These are phyloP conservation scores for Flaveria brownii DNA, from an alignment of 129 eudicot genomes.

Conservation along the genomic window DNA sequence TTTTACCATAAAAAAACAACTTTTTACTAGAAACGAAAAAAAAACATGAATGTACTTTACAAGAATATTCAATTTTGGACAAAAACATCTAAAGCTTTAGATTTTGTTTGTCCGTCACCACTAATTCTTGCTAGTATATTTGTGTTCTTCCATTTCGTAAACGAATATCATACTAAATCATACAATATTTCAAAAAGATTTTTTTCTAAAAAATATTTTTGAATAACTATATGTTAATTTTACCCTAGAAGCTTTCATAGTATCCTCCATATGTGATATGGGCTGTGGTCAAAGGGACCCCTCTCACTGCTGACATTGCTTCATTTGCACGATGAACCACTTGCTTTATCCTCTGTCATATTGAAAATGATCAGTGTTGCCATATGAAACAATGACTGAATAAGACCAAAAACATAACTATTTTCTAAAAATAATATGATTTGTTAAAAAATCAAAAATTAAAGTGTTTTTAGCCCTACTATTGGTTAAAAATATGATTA, in stretches of 20 bases:
- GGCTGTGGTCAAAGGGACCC: conserved; percentile 73
- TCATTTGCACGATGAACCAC: conserved; percentile 68
- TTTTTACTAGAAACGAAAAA: not conserved
- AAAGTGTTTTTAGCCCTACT: not conserved
- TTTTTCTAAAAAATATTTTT: not conserved
- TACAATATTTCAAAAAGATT: conserved; percentile 7
- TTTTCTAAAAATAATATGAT: not conserved
- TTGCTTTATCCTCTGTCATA: conserved; percentile 69
- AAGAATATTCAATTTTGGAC: conserved; percentile 19
- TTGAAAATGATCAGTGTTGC: not conserved
- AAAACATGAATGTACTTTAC: conserved; percentile 10
- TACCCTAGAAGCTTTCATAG: conserved; percentile 52
- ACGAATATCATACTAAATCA: not conserved
- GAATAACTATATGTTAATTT: conserved; percentile 14
- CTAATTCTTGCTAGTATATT: conserved; percentile 11
- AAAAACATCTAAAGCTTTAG: not conserved
- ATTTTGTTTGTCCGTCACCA: not conserved
- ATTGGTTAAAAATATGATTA: not conserved
- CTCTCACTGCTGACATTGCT: conserved; percentile 71
- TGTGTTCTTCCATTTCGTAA: not conserved
- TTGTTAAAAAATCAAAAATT: not conserved
- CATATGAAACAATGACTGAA: not conserved
- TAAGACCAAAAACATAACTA: conserved; percentile 3
- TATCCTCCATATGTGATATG: conserved; percentile 81
- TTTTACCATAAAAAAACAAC: conserved; percentile 7